Percentiles rank a stretch among this genome's conserved stretches.
Evolutionary conservation across 2,329 filamentous ascomycete genomes (phyloP).

Genomic region (Beauveria australis): DNA sequence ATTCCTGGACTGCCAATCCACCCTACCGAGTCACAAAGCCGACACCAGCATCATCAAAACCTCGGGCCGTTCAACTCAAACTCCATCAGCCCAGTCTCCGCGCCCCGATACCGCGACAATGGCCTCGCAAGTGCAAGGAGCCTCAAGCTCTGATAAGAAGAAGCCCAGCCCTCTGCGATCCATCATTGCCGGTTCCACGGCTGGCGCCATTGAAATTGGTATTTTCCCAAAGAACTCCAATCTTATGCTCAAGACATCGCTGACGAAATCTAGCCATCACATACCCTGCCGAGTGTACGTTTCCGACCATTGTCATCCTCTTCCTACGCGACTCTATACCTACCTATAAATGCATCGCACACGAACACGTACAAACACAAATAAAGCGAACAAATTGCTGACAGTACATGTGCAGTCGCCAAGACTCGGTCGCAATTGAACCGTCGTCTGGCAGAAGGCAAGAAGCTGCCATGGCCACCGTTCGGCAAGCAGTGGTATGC

Average conservation of each 20-base stretch:
- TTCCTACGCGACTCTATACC: neutral
- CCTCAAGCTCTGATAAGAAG: conserved; percentile 25
- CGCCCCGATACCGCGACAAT: neutral
- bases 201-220: conserved; percentile 92
- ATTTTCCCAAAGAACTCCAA: conserved; percentile 20
- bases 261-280: conserved; percentile 56
- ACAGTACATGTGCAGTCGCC: conserved; percentile 51
- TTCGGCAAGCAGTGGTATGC: conserved; percentile 96
- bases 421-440: conserved; percentile 96
- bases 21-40: neutral
- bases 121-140: conserved; percentile 10
- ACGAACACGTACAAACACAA: too few species aligned
- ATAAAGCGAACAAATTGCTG: neutral
- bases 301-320: conserved; percentile 8
- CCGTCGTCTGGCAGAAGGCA: conserved; percentile 64
- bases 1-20: neutral
- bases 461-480: conserved; percentile 91
- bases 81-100: neutral
- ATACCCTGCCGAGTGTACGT: conserved; percentile 83
- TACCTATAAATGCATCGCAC: too few species aligned
- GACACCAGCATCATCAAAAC: neutral
- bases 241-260: neutral
- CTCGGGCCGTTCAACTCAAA: neutral
- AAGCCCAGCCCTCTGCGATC: conserved; percentile 75
- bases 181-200: conserved; percentile 85